Conservation (phyloP, 2,329 filamentous ascomycete species). For the Pseudocercospora fijiensis region DNA sequence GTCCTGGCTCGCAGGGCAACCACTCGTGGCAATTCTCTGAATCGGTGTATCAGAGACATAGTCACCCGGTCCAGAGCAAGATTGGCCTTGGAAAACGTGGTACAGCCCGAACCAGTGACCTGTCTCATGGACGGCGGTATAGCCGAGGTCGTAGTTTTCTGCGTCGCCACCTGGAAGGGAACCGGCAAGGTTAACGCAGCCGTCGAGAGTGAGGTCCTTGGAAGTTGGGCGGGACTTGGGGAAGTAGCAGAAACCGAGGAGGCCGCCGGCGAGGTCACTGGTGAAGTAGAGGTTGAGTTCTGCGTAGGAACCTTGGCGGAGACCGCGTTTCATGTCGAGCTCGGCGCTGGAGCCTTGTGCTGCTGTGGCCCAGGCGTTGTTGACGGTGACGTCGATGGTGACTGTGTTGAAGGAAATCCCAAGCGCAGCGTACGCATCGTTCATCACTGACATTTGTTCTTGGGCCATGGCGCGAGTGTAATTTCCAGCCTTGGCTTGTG, state of each 20-base stretch:
- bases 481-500: conserved; percentile 33
- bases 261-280: conserved; percentile 45
- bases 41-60: conserved; percentile 45
- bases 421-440: conserved; percentile 44
- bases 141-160: conserved; percentile 47
- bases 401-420: conserved; percentile 45
- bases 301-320: conserved; percentile 53
- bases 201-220: conserved; percentile 45
- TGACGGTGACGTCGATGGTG: conserved; percentile 51
- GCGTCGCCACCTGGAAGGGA: conserved; percentile 53
- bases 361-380: conserved; percentile 54
- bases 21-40: conserved; percentile 45
- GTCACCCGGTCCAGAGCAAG: conserved; percentile 45
- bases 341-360: conserved; percentile 43
- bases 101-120: conserved; percentile 48
- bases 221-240: conserved; percentile 43
- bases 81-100: conserved; percentile 46
- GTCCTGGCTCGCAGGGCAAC: conserved; percentile 51
- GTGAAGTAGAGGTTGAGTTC: conserved; percentile 60
- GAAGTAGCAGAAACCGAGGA: conserved; percentile 33
- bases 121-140: conserved; percentile 47
- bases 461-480: conserved; percentile 42
- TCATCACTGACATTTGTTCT: conserved; percentile 20
- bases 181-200: conserved; percentile 55
- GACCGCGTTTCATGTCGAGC: conserved; percentile 50